phyloP scores from a whole-genome alignment of 305 asterid species.

The Lippia alba region DNA sequence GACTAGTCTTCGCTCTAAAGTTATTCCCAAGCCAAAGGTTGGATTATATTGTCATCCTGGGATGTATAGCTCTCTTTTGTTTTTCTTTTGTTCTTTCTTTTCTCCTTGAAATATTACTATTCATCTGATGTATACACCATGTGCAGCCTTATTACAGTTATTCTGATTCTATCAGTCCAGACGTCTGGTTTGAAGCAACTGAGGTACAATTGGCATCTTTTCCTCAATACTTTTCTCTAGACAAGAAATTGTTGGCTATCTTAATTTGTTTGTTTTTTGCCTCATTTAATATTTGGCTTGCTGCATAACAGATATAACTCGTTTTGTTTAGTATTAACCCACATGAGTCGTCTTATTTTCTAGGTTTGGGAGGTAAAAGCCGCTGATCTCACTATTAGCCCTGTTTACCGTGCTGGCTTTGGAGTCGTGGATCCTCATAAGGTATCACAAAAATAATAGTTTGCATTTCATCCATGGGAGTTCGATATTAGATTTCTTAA shows the following conservation, averaged over 20 bases:
- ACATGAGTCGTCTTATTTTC: slow-evolving; percentile 28
- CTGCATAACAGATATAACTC: background rate
- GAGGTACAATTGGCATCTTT: slow-evolving; percentile 61
- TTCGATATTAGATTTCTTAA: slow-evolving; percentile 10
- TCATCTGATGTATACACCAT: slow-evolving; percentile 36
- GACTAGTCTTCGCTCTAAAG: slow-evolving; percentile 79
- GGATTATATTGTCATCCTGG: slow-evolving; percentile 24
- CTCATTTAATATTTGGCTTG: background rate
- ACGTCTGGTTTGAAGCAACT: slow-evolving; percentile 96
- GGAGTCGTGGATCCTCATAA: slow-evolving; percentile 80
- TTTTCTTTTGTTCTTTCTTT: slow-evolving; percentile 5
- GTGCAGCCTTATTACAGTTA: slow-evolving; percentile 85
- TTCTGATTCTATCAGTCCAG: slow-evolving; percentile 75
- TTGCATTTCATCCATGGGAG: background rate
- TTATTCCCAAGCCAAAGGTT: slow-evolving; percentile 86
- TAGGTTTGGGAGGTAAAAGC: slow-evolving; percentile 99
- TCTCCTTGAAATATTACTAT: slow-evolving; percentile 6
- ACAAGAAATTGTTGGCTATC: slow-evolving; percentile 6
- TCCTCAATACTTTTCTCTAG: slow-evolving; percentile 11
- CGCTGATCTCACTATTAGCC: slow-evolving; percentile 94
- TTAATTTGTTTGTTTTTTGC: background rate
- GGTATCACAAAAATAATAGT: slow-evolving; percentile 44
- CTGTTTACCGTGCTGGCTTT: slow-evolving; percentile 90
- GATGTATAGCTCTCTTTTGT: background rate
- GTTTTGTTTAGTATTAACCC: background rate